Base-by-base conservation (phyloP, 2,329 filamentous ascomycete species). In the Furcasterigmium sp. region DNA sequence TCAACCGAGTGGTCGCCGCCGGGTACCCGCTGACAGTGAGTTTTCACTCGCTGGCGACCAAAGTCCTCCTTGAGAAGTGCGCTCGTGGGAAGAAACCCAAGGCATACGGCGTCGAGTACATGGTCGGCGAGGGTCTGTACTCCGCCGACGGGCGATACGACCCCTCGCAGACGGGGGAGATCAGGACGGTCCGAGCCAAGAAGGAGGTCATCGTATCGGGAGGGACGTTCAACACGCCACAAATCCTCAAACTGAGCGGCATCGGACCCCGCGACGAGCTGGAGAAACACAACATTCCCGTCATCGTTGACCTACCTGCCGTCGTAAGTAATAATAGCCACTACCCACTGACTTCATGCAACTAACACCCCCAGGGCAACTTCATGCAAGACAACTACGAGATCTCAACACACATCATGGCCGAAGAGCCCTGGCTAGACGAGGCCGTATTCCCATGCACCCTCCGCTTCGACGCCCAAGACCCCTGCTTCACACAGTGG, bases 221-320 rank as follows among this genome's bases (percentile, higher is more conserved):
- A n/a, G 64, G 64, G 5, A 51, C 58, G 7, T 59, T 64, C 51
- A 61, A 63, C 41, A 61, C 58, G 2, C 64, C 64, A 10, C 54
- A 63, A 19, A 52, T 68, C 32, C 55, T 67, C 3, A 58, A 64
- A 47, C 53, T 64, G 11, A 63, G 59, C 20, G 64, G 64, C 5
- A 57, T 68, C 40, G 65, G 65, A 18, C 52, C 59, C 3, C 54
- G 51, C 13, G 46, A 42, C 3, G 57, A 64, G 45, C 53, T 65
- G 11, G 44, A 51, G 25, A 42, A 46, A 29, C 49, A 70, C 51
- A 56, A 61, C n/a, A 80, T 82, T 46, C 59, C 67, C 2, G 65
- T 77, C 6, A 52, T 78, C 38, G 59, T 63, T 1, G 69, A 82
- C 50, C 64, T 78, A 2, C 77, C 76, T 1, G 79, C 75, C 34